Percentiles rank a stretch among this genome's conserved stretches.
Conservation (phyloP, 257 asterid species). For the Nicotiana paniculata region DNA sequence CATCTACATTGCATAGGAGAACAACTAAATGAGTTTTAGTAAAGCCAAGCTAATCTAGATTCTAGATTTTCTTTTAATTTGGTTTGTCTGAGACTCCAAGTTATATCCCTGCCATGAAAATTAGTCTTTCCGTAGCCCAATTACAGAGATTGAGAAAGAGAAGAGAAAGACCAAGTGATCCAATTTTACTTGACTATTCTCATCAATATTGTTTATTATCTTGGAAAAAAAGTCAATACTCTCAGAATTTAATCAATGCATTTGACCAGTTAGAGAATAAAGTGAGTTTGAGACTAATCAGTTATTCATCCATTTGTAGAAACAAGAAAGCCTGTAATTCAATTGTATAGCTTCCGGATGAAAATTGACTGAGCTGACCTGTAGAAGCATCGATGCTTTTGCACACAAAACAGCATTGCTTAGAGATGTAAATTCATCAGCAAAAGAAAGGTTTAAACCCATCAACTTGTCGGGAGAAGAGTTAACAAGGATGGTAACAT, state of each 20-base stretch:
- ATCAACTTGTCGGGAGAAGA: slow-evolving; percentile 72
- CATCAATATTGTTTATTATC: not conserved
- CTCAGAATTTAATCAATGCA: not conserved
- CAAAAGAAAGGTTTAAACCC: slow-evolving; percentile 59
- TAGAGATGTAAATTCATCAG: slow-evolving; percentile 56
- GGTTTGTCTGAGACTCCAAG: not conserved
- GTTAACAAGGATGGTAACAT: slow-evolving; percentile 69
- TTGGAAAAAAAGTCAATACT: not conserved
- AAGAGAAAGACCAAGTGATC: not conserved
- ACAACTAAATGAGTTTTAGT: not conserved
- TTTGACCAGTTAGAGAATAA: not conserved
- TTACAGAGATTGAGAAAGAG: not conserved
- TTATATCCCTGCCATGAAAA: not conserved
- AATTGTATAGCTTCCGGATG: not conserved
- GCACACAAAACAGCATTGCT: slow-evolving; percentile 70
- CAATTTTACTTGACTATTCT: not conserved
- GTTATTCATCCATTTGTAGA: not conserved
- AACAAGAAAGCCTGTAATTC: not conserved
- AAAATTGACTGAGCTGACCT: slow-evolving; percentile 32
- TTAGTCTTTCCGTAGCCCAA: not conserved
- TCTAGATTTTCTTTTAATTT: not conserved
- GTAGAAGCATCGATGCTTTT: slow-evolving; percentile 88
- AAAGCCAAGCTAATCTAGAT: not conserved
- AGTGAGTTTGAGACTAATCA: not conserved
- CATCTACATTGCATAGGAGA: not conserved